A percentile compares a stretch with the other conserved stretches of the same genome.
Conservation (phyloP, 352 stramenopile genomes). For the Globisporangium mamillatum region DNA sequence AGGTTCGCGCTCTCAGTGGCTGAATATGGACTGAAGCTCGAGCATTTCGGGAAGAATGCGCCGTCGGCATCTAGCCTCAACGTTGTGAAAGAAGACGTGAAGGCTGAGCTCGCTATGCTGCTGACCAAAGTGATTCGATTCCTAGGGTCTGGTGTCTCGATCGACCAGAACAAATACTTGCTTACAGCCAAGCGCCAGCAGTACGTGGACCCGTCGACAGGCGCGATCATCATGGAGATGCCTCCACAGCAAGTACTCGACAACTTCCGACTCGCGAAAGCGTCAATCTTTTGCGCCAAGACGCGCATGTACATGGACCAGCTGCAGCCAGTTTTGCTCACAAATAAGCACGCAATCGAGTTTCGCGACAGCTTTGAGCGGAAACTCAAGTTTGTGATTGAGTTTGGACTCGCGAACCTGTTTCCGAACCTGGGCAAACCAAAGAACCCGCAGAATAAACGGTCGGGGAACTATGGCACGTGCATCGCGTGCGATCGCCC, state of each 20-base stretch:
- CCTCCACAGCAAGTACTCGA: conserved; percentile 47
- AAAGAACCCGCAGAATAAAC: conserved; percentile 27
- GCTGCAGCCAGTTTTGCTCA: conserved; percentile 37
- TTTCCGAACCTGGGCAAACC: conserved; percentile 49
- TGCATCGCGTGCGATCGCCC: conserved; percentile 67
- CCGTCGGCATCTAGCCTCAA: background rate
- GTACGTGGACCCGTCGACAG: conserved; percentile 31
- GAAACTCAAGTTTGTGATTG: conserved; percentile 45
- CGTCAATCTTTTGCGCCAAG: conserved; percentile 33
- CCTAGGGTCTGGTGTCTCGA: conserved; percentile 46
- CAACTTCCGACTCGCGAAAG: conserved; percentile 44
- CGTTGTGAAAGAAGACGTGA: conserved; percentile 17
- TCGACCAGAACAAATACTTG: conserved; percentile 70
- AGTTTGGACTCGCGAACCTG: conserved; percentile 59
- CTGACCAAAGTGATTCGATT: conserved; percentile 59
- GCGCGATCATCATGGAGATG: conserved; percentile 41
- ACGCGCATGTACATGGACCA: conserved; percentile 48
- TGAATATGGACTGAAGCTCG: conserved; percentile 51
- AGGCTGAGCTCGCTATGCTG: conserved; percentile 41
- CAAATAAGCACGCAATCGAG: conserved; percentile 33
- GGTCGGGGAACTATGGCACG: conserved; percentile 34
- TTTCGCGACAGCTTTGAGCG: conserved; percentile 50
- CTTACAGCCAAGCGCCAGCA: conserved; percentile 30
- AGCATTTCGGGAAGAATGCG: conserved; percentile 40
- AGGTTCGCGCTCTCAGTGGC: conserved; percentile 45